Conservation (phyloP, 2,329 filamentous ascomycete species). For the Phyllosticta paracitricarpa region DNA sequence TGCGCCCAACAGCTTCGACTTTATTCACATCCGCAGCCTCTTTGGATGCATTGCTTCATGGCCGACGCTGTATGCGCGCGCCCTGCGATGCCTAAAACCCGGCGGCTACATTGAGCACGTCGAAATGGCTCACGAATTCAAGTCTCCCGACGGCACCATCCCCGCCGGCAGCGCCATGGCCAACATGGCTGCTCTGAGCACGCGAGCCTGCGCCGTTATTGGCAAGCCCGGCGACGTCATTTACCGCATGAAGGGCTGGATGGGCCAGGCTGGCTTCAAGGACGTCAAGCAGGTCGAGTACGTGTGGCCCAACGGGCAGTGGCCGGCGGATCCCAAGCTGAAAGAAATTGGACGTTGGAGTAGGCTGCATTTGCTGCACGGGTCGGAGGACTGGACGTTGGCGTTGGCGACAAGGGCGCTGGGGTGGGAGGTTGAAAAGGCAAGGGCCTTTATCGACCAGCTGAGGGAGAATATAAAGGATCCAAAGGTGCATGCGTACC, state of each 20-base stretch:
- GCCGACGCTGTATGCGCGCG: conserved; percentile 17
- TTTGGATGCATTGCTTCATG: conserved; percentile 18
- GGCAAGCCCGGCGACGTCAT: conserved; percentile 29
- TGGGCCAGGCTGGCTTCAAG: conserved; percentile 44
- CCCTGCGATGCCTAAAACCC: conserved; percentile 15
- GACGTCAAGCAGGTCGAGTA: conserved; percentile 38
- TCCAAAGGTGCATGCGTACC: conserved; percentile 1
- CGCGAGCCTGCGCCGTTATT: conserved; percentile 16
- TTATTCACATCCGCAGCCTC: conserved; percentile 28
- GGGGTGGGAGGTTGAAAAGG: conserved; percentile 8
- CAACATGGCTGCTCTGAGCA: conserved; percentile 17
- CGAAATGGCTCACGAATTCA: conserved; percentile 17
- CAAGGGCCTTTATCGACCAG: conserved; percentile 7
- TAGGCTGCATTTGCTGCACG: conserved; percentile 24
- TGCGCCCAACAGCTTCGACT: conserved; percentile 35
- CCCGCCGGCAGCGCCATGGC: conserved; percentile 18
- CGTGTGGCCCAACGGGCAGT: conserved; percentile 24
- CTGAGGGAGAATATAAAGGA: conserved; percentile 2
- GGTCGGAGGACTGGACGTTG: conserved; percentile 29
- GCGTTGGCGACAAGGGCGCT: conserved; percentile 21
- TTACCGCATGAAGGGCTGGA: conserved; percentile 29
- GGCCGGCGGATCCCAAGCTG: conserved; percentile 20
- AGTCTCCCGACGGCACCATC: conserved; percentile 17
- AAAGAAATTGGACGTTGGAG: conserved; percentile 27
- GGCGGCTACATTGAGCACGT: conserved; percentile 21